These are phyloP conservation scores for Coffea eugenioides DNA, from an alignment of 257 asterid genomes.

Conservation along the genomic window DNA sequence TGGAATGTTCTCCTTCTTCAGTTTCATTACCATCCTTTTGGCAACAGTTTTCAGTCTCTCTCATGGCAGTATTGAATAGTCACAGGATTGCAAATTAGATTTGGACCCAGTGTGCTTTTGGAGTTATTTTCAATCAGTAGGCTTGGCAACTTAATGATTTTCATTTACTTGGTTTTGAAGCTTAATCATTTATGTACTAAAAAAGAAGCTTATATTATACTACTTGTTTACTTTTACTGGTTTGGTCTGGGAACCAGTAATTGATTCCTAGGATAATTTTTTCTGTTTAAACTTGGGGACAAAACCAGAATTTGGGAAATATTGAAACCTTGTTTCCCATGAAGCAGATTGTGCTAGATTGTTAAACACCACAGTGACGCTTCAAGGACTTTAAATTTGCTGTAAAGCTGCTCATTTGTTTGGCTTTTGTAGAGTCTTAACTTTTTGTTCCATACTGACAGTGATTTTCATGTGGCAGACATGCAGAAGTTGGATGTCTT, in stretches of 20 bases:
- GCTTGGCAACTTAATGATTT: not conserved
- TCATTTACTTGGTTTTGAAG: not conserved
- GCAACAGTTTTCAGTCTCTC: too few relatives aligned
- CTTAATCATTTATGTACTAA: too few relatives aligned
- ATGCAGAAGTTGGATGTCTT: slow-evolving; percentile 43
- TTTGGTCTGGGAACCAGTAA: not conserved
- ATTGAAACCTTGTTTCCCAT: not conserved
- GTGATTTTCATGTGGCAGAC: slow-evolving; percentile 28
- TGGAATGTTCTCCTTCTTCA: not conserved
- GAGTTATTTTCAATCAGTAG: too few relatives aligned
- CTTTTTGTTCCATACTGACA: not conserved
- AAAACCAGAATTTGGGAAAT: not conserved
- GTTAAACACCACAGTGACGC: not conserved
- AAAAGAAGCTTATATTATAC: not conserved
- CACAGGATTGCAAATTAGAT: too few relatives aligned
- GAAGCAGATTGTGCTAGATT: not conserved
- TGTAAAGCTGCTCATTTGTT: not conserved
- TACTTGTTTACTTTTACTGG: not conserved
- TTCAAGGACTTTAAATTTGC: not conserved
- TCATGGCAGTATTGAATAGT: too few relatives aligned
- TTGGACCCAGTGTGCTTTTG: too few relatives aligned
- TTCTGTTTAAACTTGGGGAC: not conserved
- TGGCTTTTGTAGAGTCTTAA: not conserved
- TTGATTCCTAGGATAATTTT: not conserved
- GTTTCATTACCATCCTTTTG: too few relatives aligned